Evolutionary conservation across 371 early-diverging fungal species (phyloP).

Genomic region (Blakeslea trispora): DNA sequence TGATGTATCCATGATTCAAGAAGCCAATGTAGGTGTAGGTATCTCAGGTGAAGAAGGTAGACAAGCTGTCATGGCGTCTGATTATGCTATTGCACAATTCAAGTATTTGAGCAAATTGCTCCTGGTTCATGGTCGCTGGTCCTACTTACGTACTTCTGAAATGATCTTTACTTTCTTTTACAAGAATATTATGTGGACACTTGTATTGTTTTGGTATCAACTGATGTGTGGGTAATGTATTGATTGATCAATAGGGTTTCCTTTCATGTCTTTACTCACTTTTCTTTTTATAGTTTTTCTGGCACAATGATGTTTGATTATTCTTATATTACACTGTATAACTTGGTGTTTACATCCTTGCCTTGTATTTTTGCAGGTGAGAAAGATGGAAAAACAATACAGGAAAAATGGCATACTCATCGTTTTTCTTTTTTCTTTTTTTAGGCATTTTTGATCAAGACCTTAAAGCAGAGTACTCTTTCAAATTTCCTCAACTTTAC

Average conservation of each 20-base stretch:
- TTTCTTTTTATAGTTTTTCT: conserved; percentile 32
- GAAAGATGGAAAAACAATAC: not conserved
- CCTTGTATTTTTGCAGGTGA: conserved; percentile 67
- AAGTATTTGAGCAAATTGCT: conserved; percentile 70
- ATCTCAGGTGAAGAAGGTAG: conserved; percentile 93
- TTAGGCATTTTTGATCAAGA: conserved; percentile 88
- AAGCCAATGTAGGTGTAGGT: conserved; percentile 89
- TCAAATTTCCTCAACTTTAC: conserved; percentile 86
- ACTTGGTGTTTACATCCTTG: conserved; percentile 75
- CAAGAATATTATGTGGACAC: conserved; percentile 79
- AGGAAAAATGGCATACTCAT: conserved; percentile 3
- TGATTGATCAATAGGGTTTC: conserved; percentile 14
- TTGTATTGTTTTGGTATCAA: conserved; percentile 84
- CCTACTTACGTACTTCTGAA: conserved; percentile 75
- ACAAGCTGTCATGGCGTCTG: conserved; percentile 89
- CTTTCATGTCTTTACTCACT: conserved; percentile 24
- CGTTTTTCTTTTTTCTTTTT: too few species aligned
- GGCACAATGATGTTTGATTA: conserved; percentile 81
- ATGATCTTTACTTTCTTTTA: conserved; percentile 82
- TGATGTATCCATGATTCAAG: conserved; percentile 94
- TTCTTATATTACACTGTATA: conserved; percentile 76
- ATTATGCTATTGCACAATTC: conserved; percentile 90
- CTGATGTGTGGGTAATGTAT: conserved; percentile 66
- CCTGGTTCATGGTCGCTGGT: conserved; percentile 86
- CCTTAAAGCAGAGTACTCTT: conserved; percentile 72